A percentile compares a stretch with the other conserved stretches of the same genome.
phyloP scores from a whole-genome alignment of 768 basidiomycete genomes.

The Hemileccinum rubropunctum region DNA sequence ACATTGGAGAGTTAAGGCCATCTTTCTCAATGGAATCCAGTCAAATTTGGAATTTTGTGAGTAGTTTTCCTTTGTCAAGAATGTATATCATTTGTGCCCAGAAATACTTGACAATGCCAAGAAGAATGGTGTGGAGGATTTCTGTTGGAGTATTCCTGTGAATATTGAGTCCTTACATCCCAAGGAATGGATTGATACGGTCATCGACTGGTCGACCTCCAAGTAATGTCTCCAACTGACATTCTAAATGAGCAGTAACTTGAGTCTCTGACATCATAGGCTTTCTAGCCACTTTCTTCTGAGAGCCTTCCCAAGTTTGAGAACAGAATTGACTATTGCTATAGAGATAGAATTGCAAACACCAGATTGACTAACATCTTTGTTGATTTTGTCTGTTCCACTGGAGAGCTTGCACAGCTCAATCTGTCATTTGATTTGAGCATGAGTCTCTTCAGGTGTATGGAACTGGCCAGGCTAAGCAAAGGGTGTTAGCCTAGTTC shows the following conservation, averaged over 20 bases:
- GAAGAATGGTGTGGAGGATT: conserved; percentile 33
- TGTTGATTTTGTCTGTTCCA: conserved; percentile 11
- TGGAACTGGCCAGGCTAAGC: conserved; percentile 4
- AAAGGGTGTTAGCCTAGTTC: background rate
- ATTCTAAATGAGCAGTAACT: background rate
- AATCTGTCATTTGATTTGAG: conserved; percentile 7
- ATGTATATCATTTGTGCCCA: conserved; percentile 24
- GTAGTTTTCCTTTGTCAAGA: conserved; percentile 20
- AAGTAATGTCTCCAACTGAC: conserved; percentile 3
- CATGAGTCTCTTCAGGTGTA: conserved; percentile 1
- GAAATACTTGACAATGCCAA: conserved; percentile 36
- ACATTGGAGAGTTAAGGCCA: conserved; percentile 24
- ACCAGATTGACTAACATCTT: conserved; percentile 36
- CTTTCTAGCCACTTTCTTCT: conserved; percentile 1
- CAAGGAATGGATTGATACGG: conserved; percentile 13
- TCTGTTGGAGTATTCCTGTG: conserved; percentile 33
- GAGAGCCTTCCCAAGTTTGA: conserved; percentile 25
- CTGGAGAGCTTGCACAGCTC: conserved; percentile 1
- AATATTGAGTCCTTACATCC: conserved; percentile 24
- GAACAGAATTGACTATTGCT: conserved; percentile 29
- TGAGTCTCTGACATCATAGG: conserved; percentile 1
- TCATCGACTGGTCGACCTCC: conserved; percentile 5
- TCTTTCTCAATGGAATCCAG: conserved; percentile 23
- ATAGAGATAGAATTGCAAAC: conserved; percentile 30
- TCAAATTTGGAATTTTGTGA: conserved; percentile 20